Percentiles rank a stretch among this genome's conserved stretches.
phyloP scores from a whole-genome alignment of 139 green algal species.

The Chlamydomonas schloesseri region DNA sequence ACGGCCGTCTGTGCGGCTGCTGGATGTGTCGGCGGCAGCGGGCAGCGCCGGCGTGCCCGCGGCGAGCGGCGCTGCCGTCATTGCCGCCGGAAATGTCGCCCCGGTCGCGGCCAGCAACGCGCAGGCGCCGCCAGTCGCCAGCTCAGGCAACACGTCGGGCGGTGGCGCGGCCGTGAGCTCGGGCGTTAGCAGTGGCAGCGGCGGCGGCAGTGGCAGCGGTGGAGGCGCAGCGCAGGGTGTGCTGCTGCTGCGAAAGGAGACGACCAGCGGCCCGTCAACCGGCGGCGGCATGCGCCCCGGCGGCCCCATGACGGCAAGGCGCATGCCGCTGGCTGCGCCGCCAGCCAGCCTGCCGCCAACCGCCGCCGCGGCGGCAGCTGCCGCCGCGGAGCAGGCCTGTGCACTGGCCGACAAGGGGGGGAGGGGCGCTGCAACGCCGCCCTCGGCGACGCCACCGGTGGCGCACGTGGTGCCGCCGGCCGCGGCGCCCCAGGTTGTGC shows the following conservation, averaged over 20 bases:
- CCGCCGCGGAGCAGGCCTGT: neutral
- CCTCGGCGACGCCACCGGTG: too few species aligned
- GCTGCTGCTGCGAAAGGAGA: slow-evolving; percentile 30
- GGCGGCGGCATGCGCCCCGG: neutral
- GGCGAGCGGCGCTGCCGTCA: too few species aligned
- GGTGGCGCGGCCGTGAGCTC: neutral
- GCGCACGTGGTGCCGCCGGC: neutral
- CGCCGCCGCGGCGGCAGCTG: neutral
- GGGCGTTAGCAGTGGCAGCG: neutral
- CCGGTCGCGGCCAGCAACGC: too few species aligned
- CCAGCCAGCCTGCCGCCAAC: slow-evolving; percentile 13
- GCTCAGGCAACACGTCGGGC: too few species aligned
- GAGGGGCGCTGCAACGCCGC: too few species aligned
- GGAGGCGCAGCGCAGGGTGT: neutral
- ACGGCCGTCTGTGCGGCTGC: neutral
- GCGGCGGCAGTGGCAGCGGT: neutral
- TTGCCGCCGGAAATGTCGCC: too few species aligned
- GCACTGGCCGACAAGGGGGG: neutral
- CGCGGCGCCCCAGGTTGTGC: too few species aligned
- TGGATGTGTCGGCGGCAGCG: neutral
- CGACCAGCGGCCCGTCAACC: slow-evolving; percentile 22
- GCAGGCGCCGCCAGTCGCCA: too few species aligned
- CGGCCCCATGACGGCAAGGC: neutral
- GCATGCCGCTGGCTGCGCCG: neutral
- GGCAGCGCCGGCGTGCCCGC: neutral